Percentiles rank a stretch among this genome's conserved stretches.
Evolutionary conservation across 176 grass and related monocot species (phyloP).

Genomic region (Otatea glauca): DNA sequence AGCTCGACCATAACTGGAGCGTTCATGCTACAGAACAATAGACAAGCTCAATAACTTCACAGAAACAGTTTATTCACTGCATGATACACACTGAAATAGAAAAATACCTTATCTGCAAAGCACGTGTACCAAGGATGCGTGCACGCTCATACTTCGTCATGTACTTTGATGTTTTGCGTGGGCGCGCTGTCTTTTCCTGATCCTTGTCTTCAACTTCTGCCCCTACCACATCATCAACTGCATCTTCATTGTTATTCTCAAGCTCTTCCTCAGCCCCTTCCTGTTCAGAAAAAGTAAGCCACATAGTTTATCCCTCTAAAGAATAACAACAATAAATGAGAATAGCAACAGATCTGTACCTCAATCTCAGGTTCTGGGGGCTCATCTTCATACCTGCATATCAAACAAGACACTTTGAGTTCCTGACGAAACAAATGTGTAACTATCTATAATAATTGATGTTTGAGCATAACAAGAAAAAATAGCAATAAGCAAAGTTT

Average conservation of each 20-base stretch:
- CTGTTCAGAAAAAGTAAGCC: conserved; percentile 37
- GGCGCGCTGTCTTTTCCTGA: conserved; percentile 40
- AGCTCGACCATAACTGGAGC: conserved; percentile 92
- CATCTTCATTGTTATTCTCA: conserved; percentile 79
- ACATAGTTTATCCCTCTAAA: background rate
- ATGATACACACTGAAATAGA: background rate
- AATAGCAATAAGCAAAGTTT: background rate
- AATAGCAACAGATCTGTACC: conserved; percentile 36
- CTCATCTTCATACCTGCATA: conserved; percentile 77
- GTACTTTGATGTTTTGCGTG: conserved; percentile 70
- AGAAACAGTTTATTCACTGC: background rate
- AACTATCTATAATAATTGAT: background rate
- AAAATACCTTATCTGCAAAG: conserved; percentile 78
- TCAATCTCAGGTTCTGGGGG: conserved; percentile 83
- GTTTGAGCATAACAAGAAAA: background rate
- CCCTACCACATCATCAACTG: conserved; percentile 54
- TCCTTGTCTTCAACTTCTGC: conserved; percentile 64
- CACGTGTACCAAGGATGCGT: conserved; percentile 82
- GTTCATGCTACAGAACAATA: conserved; percentile 65
- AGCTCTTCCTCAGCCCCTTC: conserved; percentile 69
- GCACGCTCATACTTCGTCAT: conserved; percentile 93
- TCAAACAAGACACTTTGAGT: background rate
- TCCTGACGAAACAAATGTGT: background rate
- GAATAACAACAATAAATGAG: background rate
- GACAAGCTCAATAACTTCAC: background rate